These are phyloP conservation scores for Talaromyces atroroseus DNA, from an alignment of 2,329 filamentous ascomycete species.

Conservation along the genomic window DNA sequence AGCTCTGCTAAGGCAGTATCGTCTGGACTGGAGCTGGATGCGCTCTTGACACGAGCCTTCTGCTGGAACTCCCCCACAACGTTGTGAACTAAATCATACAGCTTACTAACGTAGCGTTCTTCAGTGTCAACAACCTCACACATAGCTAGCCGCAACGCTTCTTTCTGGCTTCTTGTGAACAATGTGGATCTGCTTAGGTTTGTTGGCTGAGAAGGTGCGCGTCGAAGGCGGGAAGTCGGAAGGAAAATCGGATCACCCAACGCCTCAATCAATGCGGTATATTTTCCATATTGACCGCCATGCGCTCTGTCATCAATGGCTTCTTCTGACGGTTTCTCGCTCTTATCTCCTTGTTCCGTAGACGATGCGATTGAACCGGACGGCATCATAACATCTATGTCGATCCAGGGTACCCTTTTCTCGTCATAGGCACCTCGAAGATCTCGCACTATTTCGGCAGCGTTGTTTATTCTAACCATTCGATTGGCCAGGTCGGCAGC, in stretches of 20 bases:
- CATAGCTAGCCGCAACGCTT: conserved; percentile 80
- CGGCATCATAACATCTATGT: conserved; percentile 81
- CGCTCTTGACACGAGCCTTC: conserved; percentile 55
- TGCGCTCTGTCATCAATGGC: conserved; percentile 20
- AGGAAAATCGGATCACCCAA: conserved; percentile 82
- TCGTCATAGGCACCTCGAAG: conserved; percentile 72
- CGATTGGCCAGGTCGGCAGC: conserved; percentile 81
- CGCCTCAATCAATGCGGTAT: conserved; percentile 68
- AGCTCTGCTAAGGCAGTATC: conserved; percentile 67
- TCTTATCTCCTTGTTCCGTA: conserved; percentile 56
- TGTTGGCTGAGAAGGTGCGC: conserved; percentile 81
- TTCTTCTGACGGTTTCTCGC: conserved; percentile 43
- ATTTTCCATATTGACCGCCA: conserved; percentile 62
- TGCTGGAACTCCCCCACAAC: conserved; percentile 75
- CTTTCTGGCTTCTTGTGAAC: conserved; percentile 75
- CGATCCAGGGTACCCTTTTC: conserved; percentile 76
- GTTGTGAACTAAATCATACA: conserved; percentile 74
- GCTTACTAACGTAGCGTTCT: conserved; percentile 83
- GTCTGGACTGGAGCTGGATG: conserved; percentile 64
- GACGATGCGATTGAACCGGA: conserved; percentile 65
- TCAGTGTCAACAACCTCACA: conserved; percentile 89
- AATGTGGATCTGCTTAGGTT: conserved; percentile 71
- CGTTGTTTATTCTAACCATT: conserved; percentile 77
- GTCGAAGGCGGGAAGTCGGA: conserved; percentile 75
- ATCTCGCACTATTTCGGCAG: conserved; percentile 64